Evolutionary conservation across 306 rosid species (phyloP).

Genomic region (Cucumis sativus): Cucumber_9930_V3 NC_026658.2:566501-567000

Average conservation of each 20-base stretch:
- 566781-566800: neutral
- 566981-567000: conserved; percentile 90
- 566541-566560: conserved; percentile 83
- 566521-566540: conserved; percentile 89
- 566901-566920: conserved; percentile 98
- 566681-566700: neutral
- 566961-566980: conserved; percentile 77
- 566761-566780: neutral
- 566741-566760: neutral
- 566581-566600: conserved; percentile 76
- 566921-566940: conserved; percentile 65
- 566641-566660: conserved; percentile 43
- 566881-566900: conserved; percentile 95
- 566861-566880: conserved; percentile 73
- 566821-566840: neutral
- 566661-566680: neutral
- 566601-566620: conserved; percentile 77
- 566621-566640: conserved; percentile 80
- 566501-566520: conserved; percentile 94
- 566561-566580: conserved; percentile 72
- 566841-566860: conserved; percentile 80
- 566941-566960: conserved; percentile 70
- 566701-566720: neutral
- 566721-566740: neutral
- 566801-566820: neutral